Conservation (phyloP, 768 basidiomycete genomes). For the Lactifluus volemus region DNA sequence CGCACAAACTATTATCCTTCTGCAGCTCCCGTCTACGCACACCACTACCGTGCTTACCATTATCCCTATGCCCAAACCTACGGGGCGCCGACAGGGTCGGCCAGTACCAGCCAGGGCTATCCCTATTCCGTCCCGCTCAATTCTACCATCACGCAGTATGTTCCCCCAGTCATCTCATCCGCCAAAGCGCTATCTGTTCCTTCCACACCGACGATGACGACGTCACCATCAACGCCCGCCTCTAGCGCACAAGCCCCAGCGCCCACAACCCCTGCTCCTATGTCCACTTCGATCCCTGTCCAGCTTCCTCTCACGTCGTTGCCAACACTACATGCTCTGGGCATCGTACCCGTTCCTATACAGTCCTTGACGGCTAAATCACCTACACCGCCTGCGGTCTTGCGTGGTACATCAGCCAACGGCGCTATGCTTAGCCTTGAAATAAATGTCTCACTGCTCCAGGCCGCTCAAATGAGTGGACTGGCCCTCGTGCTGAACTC, state of each 20-base stretch:
- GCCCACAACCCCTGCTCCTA: not conserved
- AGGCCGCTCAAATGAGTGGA: conserved; percentile 70
- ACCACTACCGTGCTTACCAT: conserved; percentile 53
- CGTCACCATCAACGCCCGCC: conserved; percentile 26
- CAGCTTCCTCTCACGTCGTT: conserved; percentile 57
- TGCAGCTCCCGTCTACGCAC: conserved; percentile 24
- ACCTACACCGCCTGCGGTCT: conserved; percentile 65
- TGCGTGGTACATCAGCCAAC: conserved; percentile 62
- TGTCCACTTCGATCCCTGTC: conserved; percentile 41
- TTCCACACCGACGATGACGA: conserved; percentile 8
- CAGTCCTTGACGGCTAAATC: conserved; percentile 37
- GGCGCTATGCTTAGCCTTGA: conserved; percentile 68
- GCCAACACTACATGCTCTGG: conserved; percentile 55
- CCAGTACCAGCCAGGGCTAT: conserved; percentile 9
- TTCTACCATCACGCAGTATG: conserved; percentile 28
- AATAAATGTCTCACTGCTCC: conserved; percentile 67
- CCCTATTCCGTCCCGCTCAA: conserved; percentile 16
- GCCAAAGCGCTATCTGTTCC: conserved; percentile 17
- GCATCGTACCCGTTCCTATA: conserved; percentile 62
- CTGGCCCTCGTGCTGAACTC: conserved; percentile 64
- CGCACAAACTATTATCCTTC: conserved; percentile 16
- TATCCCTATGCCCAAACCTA: conserved; percentile 60
- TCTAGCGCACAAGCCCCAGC: conserved; percentile 26
- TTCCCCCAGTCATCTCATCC: conserved; percentile 23
- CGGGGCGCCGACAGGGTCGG: conserved; percentile 11